A percentile compares a stretch with the other conserved stretches of the same genome.
These are phyloP conservation scores for Saturnispora gosingensis DNA, from an alignment of 805 yeast genomes.

Conservation along the genomic window DNA sequence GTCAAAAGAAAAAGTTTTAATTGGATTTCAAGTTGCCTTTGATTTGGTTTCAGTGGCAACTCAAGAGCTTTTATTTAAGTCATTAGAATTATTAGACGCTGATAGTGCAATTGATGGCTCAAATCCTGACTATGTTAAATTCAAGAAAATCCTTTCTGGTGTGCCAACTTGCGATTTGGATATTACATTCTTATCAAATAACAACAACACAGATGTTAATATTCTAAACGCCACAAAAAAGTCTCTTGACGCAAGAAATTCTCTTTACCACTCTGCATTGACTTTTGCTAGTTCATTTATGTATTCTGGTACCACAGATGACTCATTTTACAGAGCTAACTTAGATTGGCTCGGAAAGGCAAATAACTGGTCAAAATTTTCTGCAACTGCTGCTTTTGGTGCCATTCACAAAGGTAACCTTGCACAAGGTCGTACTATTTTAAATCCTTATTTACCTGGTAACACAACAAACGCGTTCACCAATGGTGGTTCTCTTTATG, in stretches of 20 bases:
- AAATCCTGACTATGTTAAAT: slow-evolving; percentile 19
- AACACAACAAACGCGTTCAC: slow-evolving; percentile 72
- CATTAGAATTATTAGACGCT: slow-evolving; percentile 32
- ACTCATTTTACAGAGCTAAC: slow-evolving; percentile 81
- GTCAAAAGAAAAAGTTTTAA: slow-evolving; percentile 33
- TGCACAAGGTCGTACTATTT: slow-evolving; percentile 77
- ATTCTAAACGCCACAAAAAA: slow-evolving; percentile 76
- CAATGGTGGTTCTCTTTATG: slow-evolving; percentile 92
- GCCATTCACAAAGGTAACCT: slow-evolving; percentile 94
- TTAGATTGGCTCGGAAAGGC: slow-evolving; percentile 96
- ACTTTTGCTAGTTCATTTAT: slow-evolving; percentile 90
- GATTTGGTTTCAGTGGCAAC: slow-evolving; percentile 88
- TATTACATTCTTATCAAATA: slow-evolving; percentile 76
- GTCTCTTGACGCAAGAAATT: slow-evolving; percentile 80
- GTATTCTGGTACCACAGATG: slow-evolving; percentile 95
- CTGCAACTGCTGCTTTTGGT: slow-evolving; percentile 96
- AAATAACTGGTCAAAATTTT: slow-evolving; percentile 96
- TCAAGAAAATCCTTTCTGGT: slow-evolving; percentile 73
- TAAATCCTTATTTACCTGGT: slow-evolving; percentile 89
- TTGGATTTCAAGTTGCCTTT: slow-evolving; percentile 90
- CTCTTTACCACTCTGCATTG: slow-evolving; percentile 92
- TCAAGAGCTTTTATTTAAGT: slow-evolving; percentile 68
- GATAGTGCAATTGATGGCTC: slow-evolving; percentile 21
- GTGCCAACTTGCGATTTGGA: slow-evolving; percentile 90
- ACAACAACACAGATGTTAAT: slow-evolving; percentile 78